Percentiles rank a stretch among this genome's conserved stretches.
phyloP scores from a whole-genome alignment of 192 early-diverging fungal species.

The Umbelopsis sp. region DNA sequence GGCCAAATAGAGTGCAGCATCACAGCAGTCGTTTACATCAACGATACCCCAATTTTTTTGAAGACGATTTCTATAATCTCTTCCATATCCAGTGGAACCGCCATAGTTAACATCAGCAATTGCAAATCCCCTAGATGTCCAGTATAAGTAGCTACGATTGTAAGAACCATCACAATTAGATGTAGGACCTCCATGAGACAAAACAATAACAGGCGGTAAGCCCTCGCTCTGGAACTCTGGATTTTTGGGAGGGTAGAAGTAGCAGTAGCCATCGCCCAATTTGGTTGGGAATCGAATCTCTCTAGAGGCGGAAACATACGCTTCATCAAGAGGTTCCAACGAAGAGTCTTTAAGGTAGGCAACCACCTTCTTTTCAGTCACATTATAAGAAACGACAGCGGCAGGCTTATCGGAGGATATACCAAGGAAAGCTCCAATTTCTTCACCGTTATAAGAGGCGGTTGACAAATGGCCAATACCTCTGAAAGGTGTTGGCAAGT shows the following conservation, averaged over 20 bases:
- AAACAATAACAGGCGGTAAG: constrained; percentile 68
- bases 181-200: constrained; percentile 78
- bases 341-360: not conserved
- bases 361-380: not conserved
- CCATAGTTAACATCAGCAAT: constrained; percentile 80
- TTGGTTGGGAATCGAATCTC: constrained; percentile 66
- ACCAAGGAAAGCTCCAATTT: constrained; percentile 11
- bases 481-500: constrained; percentile 17
- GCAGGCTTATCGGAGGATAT: constrained; percentile 12
- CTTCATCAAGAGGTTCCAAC: constrained; percentile 9
- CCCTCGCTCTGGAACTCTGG: constrained; percentile 52
- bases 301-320: constrained; percentile 63
- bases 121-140: constrained; percentile 77
- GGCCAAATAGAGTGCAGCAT: constrained; percentile 65
- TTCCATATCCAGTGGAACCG: constrained; percentile 74
- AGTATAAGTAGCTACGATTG: constrained; percentile 63
- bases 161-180: constrained; percentile 37
- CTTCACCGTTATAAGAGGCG: not conserved
- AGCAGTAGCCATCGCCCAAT: constrained; percentile 47
- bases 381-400: constrained; percentile 18
- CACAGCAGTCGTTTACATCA: constrained; percentile 78
- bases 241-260: constrained; percentile 70
- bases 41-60: constrained; percentile 72
- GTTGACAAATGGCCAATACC: constrained; percentile 15
- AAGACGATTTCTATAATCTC: constrained; percentile 73